Base-by-base conservation (phyloP, 1,139 yeast genomes). In the Debaryomyces coudertii region DNA sequence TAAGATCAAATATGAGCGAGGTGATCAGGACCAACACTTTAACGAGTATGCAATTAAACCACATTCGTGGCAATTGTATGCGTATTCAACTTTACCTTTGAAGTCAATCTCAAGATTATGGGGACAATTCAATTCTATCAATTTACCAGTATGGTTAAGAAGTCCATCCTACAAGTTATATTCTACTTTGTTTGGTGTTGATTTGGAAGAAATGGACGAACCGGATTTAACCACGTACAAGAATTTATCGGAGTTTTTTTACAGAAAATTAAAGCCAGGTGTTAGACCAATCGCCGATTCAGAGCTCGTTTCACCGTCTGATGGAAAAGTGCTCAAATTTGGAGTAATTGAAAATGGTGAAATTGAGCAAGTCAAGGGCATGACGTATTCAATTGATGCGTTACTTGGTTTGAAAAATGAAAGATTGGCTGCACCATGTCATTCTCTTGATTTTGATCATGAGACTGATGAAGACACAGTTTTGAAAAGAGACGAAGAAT, bases 321-420 rank as follows among this genome's bases (percentile, higher is more conserved):
- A 95, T 66, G 99, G 99, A 24, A 86, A 81, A 54, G 86, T 95
- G 7, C 72, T 95, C 50, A 92, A 90, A 57, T 79, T 89, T 54
- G 99, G 99, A 36, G 73, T 82, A 23, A 90, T 92, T 44, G 86
- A 85, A 47, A 77, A 84, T 54, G 95, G 96, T 35, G 89, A 87
- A 56, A 90, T 95, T 49, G 98, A 93, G 66, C 98, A 93, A 64
- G 98, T 95, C 41, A 95, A 95, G 68, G 99, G 99, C 7, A 82
- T 93, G 79, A 89, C 96, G 0, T 95, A 95, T 64, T 86, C 96
- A 1, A 78, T 93, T 12, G 95, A 89, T 56, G 95, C 96, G 6
- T 79, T 95, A 44, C 76, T 95, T 43, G 99, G 99, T 2, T 76
- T 86, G 36, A 67, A 71, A 52, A 56, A 66, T 49, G 57, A 72